Base-by-base conservation (phyloP, 805 yeast genomes). In the Kodamaea neixiangensis region DNA sequence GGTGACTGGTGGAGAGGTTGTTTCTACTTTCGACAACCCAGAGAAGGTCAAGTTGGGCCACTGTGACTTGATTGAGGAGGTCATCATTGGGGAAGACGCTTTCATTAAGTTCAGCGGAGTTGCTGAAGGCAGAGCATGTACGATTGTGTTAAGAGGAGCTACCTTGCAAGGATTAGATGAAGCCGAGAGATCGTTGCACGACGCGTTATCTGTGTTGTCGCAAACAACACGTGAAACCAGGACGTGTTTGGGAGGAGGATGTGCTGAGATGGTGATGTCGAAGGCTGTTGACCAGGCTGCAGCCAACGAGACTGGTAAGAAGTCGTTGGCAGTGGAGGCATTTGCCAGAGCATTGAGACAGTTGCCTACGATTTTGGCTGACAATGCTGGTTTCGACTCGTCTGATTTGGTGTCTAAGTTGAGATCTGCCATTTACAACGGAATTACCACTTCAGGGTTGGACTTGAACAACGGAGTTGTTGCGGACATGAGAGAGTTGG, bases 1-100 rank as follows among this genome's bases (percentile, higher is more conserved):
- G 38, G 99, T 91, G 29, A 92, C 98, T 10, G 99, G 99, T 47
- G 99, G 97, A 65, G 98, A 94, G 76, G 97, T 94, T 48, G 97
- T 86, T 1, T 91, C 98, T 6, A 93, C 98, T 1, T 94, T 94
- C 67, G 99, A 94, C 66, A 79, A 85, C 58, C 97, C 98, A 20
- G 96, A 88, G 49, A 80, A 80, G 50, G 96, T 89, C 51, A 86
- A 82, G 66, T 73, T 92, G 47, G 99, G 99, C 43, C 80, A 83
- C 66, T 93, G 98, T 78, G 94, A 91, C 41, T 61, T 78, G 19
- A 90, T 94, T 61, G 97, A 93, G 71, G 99, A 94, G 71, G 76
- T 93, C 37, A 82, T 91, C 57, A 88, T 94, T 66, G 99, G 98
- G 53, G 98, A 94, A 64, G 96, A 90, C 62, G 75, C 86, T 5